phyloP scores from a whole-genome alignment of 2,329 filamentous ascomycete species.

The Fusarium aywerte region DNA sequence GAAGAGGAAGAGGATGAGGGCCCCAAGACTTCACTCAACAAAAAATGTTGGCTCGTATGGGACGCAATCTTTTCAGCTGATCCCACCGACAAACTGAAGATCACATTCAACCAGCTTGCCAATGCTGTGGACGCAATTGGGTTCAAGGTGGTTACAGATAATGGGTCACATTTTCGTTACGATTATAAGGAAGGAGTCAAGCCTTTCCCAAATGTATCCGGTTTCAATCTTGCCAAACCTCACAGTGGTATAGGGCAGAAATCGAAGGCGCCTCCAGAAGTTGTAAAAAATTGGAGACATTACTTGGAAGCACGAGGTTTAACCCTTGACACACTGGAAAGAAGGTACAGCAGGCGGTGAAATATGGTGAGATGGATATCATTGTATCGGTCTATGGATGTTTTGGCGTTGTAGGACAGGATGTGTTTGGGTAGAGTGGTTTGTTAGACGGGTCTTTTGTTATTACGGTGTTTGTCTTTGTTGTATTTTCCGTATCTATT shows the following conservation, averaged over 20 bases:
- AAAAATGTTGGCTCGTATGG: constrained; percentile 18
- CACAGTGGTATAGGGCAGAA: neutral
- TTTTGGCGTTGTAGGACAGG: neutral
- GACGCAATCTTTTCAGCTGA: constrained; percentile 6
- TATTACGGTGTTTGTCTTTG: neutral
- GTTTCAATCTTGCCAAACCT: neutral
- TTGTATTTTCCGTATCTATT: neutral
- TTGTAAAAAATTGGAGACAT: neutral
- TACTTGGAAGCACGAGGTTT: constrained; percentile 5
- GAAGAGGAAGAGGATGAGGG: neutral
- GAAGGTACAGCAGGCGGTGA: constrained; percentile 20
- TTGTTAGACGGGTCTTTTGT: neutral
- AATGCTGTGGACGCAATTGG: neutral
- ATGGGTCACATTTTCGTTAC: neutral
- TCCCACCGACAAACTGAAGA: neutral
- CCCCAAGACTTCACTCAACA: constrained; percentile 20
- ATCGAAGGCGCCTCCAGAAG: neutral
- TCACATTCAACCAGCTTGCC: neutral
- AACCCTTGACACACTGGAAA: constrained; percentile 16
- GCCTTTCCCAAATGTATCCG: neutral
- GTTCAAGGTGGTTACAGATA: too few species aligned
- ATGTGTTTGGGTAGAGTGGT: neutral
- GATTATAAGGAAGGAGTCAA: neutral
- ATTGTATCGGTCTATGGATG: neutral
- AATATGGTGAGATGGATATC: neutral